Evolutionary conservation across 1,139 yeast species (phyloP).

Genomic region (Saccharomyces hybrid): DNA sequence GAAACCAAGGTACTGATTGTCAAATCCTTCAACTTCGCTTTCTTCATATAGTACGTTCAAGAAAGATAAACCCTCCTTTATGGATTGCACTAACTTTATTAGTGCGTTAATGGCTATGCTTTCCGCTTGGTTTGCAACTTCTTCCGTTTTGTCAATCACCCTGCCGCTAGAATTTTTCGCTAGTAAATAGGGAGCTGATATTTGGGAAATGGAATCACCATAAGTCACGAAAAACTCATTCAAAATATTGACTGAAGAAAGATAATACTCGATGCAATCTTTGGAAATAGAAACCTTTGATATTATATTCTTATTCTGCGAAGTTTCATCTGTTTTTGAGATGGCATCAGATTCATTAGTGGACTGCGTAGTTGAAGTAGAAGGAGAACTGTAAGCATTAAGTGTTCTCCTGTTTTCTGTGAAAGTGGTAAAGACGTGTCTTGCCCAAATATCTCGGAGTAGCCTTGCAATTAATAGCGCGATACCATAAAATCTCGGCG

Average conservation of each 20-base stretch:
- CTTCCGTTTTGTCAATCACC: conserved; percentile 31
- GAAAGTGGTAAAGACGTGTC: conserved; percentile 48
- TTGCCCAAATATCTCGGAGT: conserved; percentile 72
- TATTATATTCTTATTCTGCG: conserved; percentile 20
- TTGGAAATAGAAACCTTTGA: conserved; percentile 38
- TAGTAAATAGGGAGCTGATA: conserved; percentile 37
- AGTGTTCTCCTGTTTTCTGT: background rate
- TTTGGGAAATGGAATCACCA: conserved; percentile 59
- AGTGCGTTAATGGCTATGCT: conserved; percentile 81
- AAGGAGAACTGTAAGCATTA: background rate
- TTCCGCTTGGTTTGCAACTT: conserved; percentile 75
- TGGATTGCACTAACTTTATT: conserved; percentile 63
- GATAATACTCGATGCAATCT: conserved; percentile 52
- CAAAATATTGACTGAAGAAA: conserved; percentile 52
- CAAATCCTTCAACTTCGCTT: conserved; percentile 40
- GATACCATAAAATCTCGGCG: conserved; percentile 89
- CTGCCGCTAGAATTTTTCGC: conserved; percentile 16
- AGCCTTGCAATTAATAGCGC: conserved; percentile 72
- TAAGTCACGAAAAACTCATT: conserved; percentile 51
- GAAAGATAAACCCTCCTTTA: conserved; percentile 87
- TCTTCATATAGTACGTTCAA: conserved; percentile 77
- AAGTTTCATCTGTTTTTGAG: conserved; percentile 7
- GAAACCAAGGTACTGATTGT: conserved; percentile 37
- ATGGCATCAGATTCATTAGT: conserved; percentile 22
- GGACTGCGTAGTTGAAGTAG: background rate